Evolutionary conservation across 805 yeast species (phyloP).

Genomic region (Hanseniaspora lindneri): DNA sequence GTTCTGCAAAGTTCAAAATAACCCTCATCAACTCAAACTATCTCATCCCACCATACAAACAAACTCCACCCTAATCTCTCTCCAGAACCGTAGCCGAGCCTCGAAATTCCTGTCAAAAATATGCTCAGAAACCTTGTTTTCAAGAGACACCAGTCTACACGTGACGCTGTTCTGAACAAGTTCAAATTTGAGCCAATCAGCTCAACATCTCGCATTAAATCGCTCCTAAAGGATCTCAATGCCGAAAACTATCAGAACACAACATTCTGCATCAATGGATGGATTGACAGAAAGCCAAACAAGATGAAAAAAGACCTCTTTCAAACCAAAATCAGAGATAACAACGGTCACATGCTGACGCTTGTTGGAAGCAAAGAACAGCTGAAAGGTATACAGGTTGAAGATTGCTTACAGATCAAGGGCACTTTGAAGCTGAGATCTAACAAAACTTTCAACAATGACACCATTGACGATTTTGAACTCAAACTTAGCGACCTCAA

Average conservation of each 20-base stretch:
- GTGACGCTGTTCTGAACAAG: background rate
- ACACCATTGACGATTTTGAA: constrained; percentile 39
- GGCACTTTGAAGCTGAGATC: constrained; percentile 37
- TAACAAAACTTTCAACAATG: constrained; percentile 19
- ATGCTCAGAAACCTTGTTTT: background rate
- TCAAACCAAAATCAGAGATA: constrained; percentile 69
- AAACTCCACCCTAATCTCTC: background rate
- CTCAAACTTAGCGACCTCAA: constrained; percentile 41
- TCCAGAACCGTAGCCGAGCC: too few species aligned
- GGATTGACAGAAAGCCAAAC: constrained; percentile 68
- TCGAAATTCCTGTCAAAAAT: too few species aligned
- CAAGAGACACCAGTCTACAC: background rate
- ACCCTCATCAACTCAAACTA: too few species aligned
- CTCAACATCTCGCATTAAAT: background rate
- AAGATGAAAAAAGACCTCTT: constrained; percentile 50
- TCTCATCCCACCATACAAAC: background rate
- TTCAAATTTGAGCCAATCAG: constrained; percentile 1
- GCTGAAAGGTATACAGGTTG: constrained; percentile 45
- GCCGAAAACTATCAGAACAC: constrained; percentile 8
- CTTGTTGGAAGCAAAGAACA: constrained; percentile 31
- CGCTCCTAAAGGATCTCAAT: background rate
- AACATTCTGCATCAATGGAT: constrained; percentile 56
- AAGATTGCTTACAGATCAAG: constrained; percentile 58
- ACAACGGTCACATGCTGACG: constrained; percentile 49
- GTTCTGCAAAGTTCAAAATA: too few species aligned